phyloP scores from a whole-genome alignment of 225 moss, liverwort and hornwort species.

The Asterella californica region DNA sequence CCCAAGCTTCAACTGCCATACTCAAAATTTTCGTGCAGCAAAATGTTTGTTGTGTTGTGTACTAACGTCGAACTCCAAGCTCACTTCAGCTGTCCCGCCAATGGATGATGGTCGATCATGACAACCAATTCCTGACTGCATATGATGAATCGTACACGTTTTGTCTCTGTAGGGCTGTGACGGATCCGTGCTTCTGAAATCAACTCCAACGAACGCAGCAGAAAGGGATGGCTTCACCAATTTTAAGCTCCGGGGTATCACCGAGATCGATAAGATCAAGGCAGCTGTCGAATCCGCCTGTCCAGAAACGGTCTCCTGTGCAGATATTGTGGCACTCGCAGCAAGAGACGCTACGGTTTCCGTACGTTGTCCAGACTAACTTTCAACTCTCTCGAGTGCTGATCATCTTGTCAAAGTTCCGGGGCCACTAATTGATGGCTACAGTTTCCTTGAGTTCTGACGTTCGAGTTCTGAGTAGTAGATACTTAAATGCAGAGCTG shows the following conservation, averaged over 20 bases:
- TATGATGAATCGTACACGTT: too few species aligned
- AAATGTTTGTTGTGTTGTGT: not conserved
- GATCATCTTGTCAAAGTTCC: not conserved
- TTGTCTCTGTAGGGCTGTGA: not conserved
- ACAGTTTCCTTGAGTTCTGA: not conserved
- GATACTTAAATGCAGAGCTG: not conserved
- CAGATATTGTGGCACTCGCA: constrained; percentile 17
- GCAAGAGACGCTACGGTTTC: not conserved
- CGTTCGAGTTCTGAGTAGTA: not conserved
- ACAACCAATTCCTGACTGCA: too few species aligned
- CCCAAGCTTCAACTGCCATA: not conserved
- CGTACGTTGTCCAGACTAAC: not conserved
- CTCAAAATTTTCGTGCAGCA: not conserved
- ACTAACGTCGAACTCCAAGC: too few species aligned
- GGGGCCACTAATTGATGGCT: not conserved
- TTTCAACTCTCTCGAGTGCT: not conserved
- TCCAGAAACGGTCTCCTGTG: constrained; percentile 9
- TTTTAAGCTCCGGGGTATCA: not conserved
- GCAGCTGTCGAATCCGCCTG: not conserved
- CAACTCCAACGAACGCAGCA: not conserved
- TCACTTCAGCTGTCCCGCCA: too few species aligned
- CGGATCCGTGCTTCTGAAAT: constrained; percentile 1
- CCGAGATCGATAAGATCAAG: constrained; percentile 12
- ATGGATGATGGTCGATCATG: too few species aligned
- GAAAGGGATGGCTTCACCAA: constrained; percentile 5